phyloP scores from a whole-genome alignment of 331 rosid genomes.

The Quercus tomentella region DNA sequence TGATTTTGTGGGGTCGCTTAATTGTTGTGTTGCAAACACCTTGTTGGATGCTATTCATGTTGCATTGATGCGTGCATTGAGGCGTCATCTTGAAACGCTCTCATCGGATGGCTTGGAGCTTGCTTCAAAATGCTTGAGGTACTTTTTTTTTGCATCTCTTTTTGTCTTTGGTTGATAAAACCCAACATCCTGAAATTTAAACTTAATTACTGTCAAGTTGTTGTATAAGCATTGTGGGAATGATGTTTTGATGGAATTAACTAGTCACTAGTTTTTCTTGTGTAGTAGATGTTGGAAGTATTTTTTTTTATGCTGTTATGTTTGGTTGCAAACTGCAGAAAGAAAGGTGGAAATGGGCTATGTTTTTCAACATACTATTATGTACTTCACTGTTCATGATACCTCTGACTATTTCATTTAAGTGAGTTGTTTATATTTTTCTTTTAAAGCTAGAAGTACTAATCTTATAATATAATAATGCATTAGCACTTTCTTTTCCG shows the following conservation, averaged over 20 bases:
- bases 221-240: not conserved
- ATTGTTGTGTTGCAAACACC: constrained; percentile 48
- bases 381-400: not conserved
- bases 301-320: not conserved
- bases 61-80: constrained; percentile 68
- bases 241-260: not conserved
- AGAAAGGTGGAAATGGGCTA: not conserved
- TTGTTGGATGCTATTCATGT: constrained; percentile 77
- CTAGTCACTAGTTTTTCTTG: not conserved
- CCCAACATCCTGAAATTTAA: not conserved
- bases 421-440: not conserved
- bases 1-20: constrained; percentile 85
- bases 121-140: constrained; percentile 82
- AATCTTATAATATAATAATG: not conserved
- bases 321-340: not conserved
- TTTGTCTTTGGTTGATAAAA: not conserved
- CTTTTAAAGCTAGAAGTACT: not conserved
- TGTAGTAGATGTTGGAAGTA: not conserved
- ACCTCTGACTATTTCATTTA: not conserved
- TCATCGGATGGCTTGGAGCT: constrained; percentile 65
- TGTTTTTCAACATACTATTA: not conserved
- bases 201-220: not conserved
- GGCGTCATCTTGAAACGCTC: constrained; percentile 60
- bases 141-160: constrained; percentile 1
- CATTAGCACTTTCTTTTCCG: too few species aligned